phyloP scores from a whole-genome alignment of 2,329 filamentous ascomycete species.

The Aureobasidium sp. region DNA sequence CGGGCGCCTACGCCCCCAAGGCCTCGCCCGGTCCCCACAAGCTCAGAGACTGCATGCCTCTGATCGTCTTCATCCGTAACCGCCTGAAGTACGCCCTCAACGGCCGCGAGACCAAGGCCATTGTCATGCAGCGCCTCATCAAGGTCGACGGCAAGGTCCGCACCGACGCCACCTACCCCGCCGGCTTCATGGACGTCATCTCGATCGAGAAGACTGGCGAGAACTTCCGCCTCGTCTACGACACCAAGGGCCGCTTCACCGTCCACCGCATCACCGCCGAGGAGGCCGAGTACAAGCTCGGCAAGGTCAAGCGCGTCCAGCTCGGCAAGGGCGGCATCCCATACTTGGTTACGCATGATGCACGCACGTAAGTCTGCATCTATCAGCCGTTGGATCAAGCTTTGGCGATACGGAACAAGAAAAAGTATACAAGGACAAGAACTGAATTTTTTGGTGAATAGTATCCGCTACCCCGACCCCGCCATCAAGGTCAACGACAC shows the following conservation, averaged over 20 bases:
- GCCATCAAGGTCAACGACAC: conserved; percentile 99
- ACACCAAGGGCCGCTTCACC: conserved; percentile 99
- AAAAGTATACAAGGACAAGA: conserved; percentile 29
- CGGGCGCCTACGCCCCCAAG: conserved; percentile 63
- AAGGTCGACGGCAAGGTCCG: conserved; percentile 99
- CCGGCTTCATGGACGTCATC: conserved; percentile 99
- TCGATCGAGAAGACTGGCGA: conserved; percentile 99
- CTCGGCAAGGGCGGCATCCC: conserved; percentile 99
- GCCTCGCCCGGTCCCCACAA: conserved; percentile 89
- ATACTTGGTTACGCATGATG: conserved; percentile 99
- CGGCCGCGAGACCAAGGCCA: conserved; percentile 91
- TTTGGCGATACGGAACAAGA: conserved; percentile 62
- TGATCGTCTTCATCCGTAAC: conserved; percentile 95
- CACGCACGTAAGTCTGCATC: conserved; percentile 99
- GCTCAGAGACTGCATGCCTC: conserved; percentile 95
- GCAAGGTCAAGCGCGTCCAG: conserved; percentile 99
- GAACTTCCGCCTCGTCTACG: conserved; percentile 99
- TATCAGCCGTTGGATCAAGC: conserved; percentile 99
- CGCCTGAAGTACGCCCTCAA: conserved; percentile 93
- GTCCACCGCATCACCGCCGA: conserved; percentile 98
- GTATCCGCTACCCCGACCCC: conserved; percentile 98
- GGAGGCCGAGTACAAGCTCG: conserved; percentile 99
- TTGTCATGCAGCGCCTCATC: conserved; percentile 99
- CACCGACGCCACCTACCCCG: conserved; percentile 94
- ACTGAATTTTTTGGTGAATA: conserved; percentile 35